Evolutionary conservation across 2,329 filamentous ascomycete species (phyloP).

Genomic region (Cladorrhinum sp.): DNA sequence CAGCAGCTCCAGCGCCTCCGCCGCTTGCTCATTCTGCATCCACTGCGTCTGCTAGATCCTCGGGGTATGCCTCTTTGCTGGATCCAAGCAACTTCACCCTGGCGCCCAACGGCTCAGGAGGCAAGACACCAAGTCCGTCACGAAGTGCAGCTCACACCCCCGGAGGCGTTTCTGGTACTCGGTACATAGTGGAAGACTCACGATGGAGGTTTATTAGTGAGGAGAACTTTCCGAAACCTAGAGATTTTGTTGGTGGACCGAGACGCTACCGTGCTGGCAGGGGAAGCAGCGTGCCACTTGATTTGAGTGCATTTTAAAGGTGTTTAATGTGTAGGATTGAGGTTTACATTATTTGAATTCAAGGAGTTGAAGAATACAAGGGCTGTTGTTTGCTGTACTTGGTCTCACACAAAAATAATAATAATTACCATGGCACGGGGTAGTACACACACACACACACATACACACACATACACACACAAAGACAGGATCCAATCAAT

Average conservation of each 20-base stretch:
- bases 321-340: not conserved
- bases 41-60: slow-evolving; percentile 36
- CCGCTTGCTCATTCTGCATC: slow-evolving; percentile 32
- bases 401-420: too few species aligned
- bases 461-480: too few species aligned
- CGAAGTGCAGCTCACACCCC: slow-evolving; percentile 36
- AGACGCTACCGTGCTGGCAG: slow-evolving; percentile 86
- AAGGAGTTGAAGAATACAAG: not conserved
- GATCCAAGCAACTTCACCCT: slow-evolving; percentile 76
- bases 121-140: slow-evolving; percentile 48
- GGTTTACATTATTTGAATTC: not conserved
- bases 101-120: slow-evolving; percentile 54
- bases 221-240: slow-evolving; percentile 75
- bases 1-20: slow-evolving; percentile 33
- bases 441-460: too few species aligned
- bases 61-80: slow-evolving; percentile 60
- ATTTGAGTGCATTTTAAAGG: slow-evolving; percentile 60
- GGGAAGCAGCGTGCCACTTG: slow-evolving; percentile 89
- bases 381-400: too few species aligned
- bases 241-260: slow-evolving; percentile 70
- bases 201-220: slow-evolving; percentile 89
- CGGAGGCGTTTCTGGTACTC: slow-evolving; percentile 29
- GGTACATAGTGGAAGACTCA: slow-evolving; percentile 67
- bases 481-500: too few species aligned
- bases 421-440: too few species aligned